Base-by-base conservation (phyloP, 495 filamentous ascomycete genomes). In the Aspergillus hancockii region DNA sequence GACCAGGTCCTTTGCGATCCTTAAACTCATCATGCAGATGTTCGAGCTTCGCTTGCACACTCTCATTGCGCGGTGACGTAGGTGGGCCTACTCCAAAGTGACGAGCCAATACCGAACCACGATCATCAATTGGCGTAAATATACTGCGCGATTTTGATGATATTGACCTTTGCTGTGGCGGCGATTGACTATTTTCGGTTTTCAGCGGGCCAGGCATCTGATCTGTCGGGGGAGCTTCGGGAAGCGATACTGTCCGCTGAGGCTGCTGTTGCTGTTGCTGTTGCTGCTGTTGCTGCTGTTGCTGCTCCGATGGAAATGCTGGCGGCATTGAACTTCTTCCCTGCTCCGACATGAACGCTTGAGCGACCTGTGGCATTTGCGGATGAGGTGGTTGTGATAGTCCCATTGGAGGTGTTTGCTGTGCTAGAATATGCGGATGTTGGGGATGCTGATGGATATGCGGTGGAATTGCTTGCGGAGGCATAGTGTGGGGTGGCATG, bases 71-170 rank as follows among this genome's bases (percentile, higher is more conserved):
- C 3, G 75, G 69, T 8, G 74, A 68, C 57, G 54, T 65, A 36
- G 68, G 85, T 64, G 61, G 81, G 62, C 67, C 79, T 12, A 72
- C 77, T 41, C 90, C 91, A 68, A 94, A 89, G 73, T 96, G 91
- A 55, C 91, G 89, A 14, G 90, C 90, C 22, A 97, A 78, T 61
- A 97, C 86, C 7, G 94, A 97, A 47, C 90, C 84, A 58, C 87
- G 90, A 67, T 96, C 93, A 63, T 97, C 94, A 57, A 98, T 96
- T 2, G 94, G 94, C 1, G 94, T 98, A 65, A 97, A 98, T 54
- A 98, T 98, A 71, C 92, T 97, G 57, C 92, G 88, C 8, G 89
- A 89, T 71, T 93, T 93, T 19, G 86, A 85, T 14, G 88, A 83
- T n/a, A 90, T 73, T 23, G 90, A 88, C 67, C 91, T 93, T 21